These are phyloP conservation scores for Astrephomene gubernaculifera DNA, from an alignment of 139 green algal genomes.

Conservation along the genomic window DNA sequence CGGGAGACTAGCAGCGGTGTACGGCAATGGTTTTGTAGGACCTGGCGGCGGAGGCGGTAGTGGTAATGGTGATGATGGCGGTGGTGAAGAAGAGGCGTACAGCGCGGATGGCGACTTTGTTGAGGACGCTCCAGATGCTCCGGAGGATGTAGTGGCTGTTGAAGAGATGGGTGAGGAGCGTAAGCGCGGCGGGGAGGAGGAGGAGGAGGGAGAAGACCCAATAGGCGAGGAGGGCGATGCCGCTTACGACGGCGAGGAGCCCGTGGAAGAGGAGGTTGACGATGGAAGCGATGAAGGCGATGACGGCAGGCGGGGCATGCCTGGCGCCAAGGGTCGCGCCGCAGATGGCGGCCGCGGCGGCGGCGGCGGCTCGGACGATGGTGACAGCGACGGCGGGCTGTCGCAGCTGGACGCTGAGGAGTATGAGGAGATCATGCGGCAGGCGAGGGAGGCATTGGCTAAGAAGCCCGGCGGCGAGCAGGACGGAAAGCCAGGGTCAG, in stretches of 20 bases:
- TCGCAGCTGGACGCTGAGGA: conserved; percentile 28
- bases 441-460: conserved; percentile 30
- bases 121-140: too few relatives aligned
- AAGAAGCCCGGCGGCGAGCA: neutral
- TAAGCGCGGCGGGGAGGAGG: neutral
- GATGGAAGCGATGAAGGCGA: neutral
- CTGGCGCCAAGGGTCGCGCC: too few relatives aligned
- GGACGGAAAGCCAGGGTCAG: neutral
- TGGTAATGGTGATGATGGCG: neutral
- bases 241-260: neutral
- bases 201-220: neutral
- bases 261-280: neutral
- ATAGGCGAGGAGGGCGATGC: neutral
- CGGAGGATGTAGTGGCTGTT: too few relatives aligned
- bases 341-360: neutral
- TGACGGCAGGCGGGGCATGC: too few relatives aligned
- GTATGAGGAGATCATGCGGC: conserved; percentile 32
- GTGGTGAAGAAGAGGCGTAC: neutral
- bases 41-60: neutral
- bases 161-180: too few relatives aligned
- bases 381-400: conserved; percentile 2
- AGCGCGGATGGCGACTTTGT: too few relatives aligned
- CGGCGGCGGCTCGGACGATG: neutral
- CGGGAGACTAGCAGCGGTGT: neutral
- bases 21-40: neutral